phyloP scores from a whole-genome alignment of 495 filamentous ascomycete genomes.

The Trichoderma erinaceum region DNA sequence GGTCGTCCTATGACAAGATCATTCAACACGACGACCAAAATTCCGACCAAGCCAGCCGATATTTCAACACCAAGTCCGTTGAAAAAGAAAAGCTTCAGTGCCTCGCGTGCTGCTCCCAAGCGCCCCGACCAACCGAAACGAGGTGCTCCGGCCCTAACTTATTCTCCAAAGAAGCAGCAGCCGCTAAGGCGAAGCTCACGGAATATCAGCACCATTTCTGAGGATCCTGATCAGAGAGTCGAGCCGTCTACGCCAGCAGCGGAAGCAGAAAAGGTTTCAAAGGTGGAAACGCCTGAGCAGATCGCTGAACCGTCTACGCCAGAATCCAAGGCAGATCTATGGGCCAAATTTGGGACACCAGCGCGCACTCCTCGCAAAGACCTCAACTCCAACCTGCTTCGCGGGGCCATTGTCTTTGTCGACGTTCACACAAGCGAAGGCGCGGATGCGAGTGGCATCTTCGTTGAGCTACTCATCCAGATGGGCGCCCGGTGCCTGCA shows the following conservation, averaged over 20 bases:
- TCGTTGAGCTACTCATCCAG: conserved; percentile 70
- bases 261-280: conserved; percentile 42
- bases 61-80: conserved; percentile 49
- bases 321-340: conserved; percentile 36
- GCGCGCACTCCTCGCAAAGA: conserved; percentile 48
- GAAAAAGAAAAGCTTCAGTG: conserved; percentile 48
- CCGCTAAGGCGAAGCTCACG: conserved; percentile 20
- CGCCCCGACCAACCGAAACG: conserved; percentile 27
- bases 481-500: conserved; percentile 84
- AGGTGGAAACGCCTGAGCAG: conserved; percentile 40
- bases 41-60: conserved; percentile 64
- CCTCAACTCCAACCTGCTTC: conserved; percentile 47
- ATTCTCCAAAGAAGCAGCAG: conserved; percentile 38
- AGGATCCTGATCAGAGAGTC: conserved; percentile 16
- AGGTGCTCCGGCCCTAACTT: conserved; percentile 39
- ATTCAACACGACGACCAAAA: conserved; percentile 68
- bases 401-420: conserved; percentile 77
- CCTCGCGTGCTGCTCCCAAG: conserved; percentile 36
- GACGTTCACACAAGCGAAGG: conserved; percentile 91
- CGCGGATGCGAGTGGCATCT: conserved; percentile 76
- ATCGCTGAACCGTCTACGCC: conserved; percentile 20
- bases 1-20: conserved; percentile 21
- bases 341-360: conserved; percentile 50
- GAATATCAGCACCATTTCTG: conserved; percentile 20
- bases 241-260: conserved; percentile 24